Evolutionary conservation across 129 eudicot genomes (phyloP).

Genomic region (Dittrichia graveolens): DNA sequence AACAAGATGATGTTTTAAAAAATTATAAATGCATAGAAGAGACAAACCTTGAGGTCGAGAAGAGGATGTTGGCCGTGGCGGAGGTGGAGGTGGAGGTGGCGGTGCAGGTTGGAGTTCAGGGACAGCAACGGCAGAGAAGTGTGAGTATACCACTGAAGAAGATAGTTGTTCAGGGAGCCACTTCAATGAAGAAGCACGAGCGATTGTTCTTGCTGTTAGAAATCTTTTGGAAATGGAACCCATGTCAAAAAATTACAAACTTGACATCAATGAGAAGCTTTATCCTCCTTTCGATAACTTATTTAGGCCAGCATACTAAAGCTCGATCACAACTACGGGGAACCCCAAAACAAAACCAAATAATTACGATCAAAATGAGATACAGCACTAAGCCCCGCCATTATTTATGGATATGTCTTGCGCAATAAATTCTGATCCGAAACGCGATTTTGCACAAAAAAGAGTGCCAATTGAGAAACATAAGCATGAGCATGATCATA

Average conservation of each 20-base stretch:
- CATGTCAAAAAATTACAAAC: conserved; percentile 21
- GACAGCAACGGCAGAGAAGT: conserved; percentile 32
- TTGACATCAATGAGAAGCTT: conserved; percentile 22
- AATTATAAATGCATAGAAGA: background rate
- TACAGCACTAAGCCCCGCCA: background rate
- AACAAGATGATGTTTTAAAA: background rate
- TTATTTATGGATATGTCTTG: background rate
- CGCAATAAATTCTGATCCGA: conserved; percentile 1
- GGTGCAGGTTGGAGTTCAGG: conserved; percentile 32
- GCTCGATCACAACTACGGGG: conserved; percentile 17
- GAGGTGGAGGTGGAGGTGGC: conserved; percentile 44
- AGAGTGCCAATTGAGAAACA: background rate
- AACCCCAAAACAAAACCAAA: background rate
- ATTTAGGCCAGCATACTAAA: conserved; percentile 16
- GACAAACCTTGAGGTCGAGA: conserved; percentile 48
- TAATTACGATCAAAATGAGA: background rate
- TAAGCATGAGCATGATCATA: background rate
- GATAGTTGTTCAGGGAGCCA: conserved; percentile 15
- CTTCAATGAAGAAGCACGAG: conserved; percentile 27
- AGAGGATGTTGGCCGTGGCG: conserved; percentile 20
- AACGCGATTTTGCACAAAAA: background rate
- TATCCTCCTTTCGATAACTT: conserved; percentile 2
- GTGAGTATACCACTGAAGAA: conserved; percentile 14
- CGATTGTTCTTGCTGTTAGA: conserved; percentile 19
- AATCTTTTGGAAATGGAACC: conserved; percentile 34